Evolutionary conservation across 2,329 filamentous ascomycete species (phyloP), one percentile per base, ranked within the genome.

Genomic region (Knufia fluminis): DNA sequence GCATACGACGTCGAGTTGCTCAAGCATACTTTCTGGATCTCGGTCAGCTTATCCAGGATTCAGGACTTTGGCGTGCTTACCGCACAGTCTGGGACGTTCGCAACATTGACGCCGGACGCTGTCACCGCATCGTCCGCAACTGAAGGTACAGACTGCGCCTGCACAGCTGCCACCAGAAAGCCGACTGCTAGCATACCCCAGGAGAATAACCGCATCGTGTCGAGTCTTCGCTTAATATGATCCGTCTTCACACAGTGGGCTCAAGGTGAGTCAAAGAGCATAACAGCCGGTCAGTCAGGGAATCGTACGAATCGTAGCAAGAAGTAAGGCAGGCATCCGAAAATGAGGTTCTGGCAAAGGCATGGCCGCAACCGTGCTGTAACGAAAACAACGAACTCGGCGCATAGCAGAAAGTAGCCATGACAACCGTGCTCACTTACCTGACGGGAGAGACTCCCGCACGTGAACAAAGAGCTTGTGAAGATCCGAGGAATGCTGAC

Each of bases 1-100:
- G 58, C 56, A 31, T 54, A 49, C 8, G 48, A 39, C 10, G 59
- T 58, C 16, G 56, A 58, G 49, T 58, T 57, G 16, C 52, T 54
- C 16, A 59, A 51, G 45, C 59, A 60, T 31, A 48, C 32, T 57
- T 57, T 53, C 59, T 60, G 32, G 36, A 28, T 28, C n/a, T 14
- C 20, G 40, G 55, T 49, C 54, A 52, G 44, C n/a, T 26, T 20
- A 6, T 23, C 17, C 8, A 12, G 17, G n/a, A n/a, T 10, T 26
- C 19, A 12, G 26, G 16, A 1, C 2, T 48, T 17, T 7, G 26
- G n/a, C 10, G 6, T 20, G 48, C 57, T 48, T 52, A 59, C 57
- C 20, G 57, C 57, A 31, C 57, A 59, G 16, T 20, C 17, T 28
- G 57, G 57, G 12, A 59, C 46, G 28, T 58, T 51, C 10, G 50